These are phyloP conservation scores for Chlorella sorokiniana DNA, from an alignment of 139 green algal species.

Conservation along the genomic window DNA sequence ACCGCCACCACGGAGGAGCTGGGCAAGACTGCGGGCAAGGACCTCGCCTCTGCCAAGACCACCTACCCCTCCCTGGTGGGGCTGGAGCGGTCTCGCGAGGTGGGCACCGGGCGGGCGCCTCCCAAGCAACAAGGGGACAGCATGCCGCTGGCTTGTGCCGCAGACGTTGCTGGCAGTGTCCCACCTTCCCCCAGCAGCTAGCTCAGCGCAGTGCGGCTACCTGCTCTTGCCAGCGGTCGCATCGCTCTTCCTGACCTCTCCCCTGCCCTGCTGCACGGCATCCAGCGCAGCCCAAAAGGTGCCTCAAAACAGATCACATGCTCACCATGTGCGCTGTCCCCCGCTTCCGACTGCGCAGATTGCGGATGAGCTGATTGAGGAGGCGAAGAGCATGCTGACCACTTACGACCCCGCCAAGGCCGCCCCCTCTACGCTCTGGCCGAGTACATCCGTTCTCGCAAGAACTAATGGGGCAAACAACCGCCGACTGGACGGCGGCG, in stretches of 20 bases:
- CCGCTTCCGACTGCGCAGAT: slow-evolving; percentile 50
- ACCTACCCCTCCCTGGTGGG: slow-evolving; percentile 96
- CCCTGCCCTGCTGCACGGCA: background rate
- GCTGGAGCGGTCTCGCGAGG: slow-evolving; percentile 68
- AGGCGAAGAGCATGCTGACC: slow-evolving; percentile 88
- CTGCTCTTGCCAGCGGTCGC: no score
- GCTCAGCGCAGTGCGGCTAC: no score
- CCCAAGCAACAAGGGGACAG: background rate
- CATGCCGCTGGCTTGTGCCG: no score
- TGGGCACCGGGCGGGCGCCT: slow-evolving; percentile 16
- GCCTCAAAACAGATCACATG: no score
- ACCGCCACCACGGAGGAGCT: slow-evolving; percentile 91
- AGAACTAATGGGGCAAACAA: slow-evolving; percentile 72
- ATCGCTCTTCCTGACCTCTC: no score
- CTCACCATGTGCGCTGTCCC: no score
- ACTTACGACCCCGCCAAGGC: slow-evolving; percentile 78
- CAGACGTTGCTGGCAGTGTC: no score
- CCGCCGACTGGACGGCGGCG: no score
- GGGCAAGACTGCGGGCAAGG: slow-evolving; percentile 99
- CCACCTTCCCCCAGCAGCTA: no score
- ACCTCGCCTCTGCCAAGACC: slow-evolving; percentile 92
- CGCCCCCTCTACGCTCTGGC: slow-evolving; percentile 91
- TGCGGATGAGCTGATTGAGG: slow-evolving; percentile 88
- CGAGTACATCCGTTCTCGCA: slow-evolving; percentile 94
- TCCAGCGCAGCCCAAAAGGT: no score